A percentile compares a stretch with the other conserved stretches of the same genome.
Conservation (phyloP, 1,284 basidiomycete genomes). For the Trichosporon sp. region DNA sequence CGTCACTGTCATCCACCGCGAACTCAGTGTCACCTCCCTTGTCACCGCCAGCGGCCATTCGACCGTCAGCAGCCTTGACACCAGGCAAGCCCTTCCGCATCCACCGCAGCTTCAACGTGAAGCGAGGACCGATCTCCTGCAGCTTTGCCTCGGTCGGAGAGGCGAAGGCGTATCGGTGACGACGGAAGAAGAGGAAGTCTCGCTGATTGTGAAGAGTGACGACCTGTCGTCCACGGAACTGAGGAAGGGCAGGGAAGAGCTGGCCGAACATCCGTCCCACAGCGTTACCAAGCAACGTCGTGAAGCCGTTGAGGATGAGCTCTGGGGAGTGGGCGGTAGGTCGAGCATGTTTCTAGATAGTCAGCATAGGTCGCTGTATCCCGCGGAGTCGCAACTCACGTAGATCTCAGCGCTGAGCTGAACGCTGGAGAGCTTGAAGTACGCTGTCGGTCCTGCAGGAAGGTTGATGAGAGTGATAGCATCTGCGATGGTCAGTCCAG, state of each 20-base stretch:
- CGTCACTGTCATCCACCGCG: slow-evolving; percentile 30
- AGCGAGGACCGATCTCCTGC: slow-evolving; percentile 96
- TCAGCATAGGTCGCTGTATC: slow-evolving; percentile 7
- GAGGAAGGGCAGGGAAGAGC: slow-evolving; percentile 88
- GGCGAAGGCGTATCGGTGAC: slow-evolving; percentile 90
- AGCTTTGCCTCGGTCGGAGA: slow-evolving; percentile 84
- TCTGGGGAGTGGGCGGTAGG: slow-evolving; percentile 88
- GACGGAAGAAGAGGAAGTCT: slow-evolving; percentile 95
- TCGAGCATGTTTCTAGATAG: slow-evolving; percentile 76
- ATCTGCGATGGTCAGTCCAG: slow-evolving; percentile 53
- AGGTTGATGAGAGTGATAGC: slow-evolving; percentile 88
- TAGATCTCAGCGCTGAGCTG: slow-evolving; percentile 79
- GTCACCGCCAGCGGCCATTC: slow-evolving; percentile 52
- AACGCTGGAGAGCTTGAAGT: slow-evolving; percentile 90
- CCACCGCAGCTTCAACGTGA: slow-evolving; percentile 89
- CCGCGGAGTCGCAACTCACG: slow-evolving; percentile 54
- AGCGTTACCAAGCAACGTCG: slow-evolving; percentile 85
- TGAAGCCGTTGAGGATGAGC: slow-evolving; percentile 91
- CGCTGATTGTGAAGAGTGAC: slow-evolving; percentile 96
- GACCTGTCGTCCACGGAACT: slow-evolving; percentile 94
- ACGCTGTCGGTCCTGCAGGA: slow-evolving; percentile 87
- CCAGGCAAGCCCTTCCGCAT: slow-evolving; percentile 82
- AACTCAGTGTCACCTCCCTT: slow-evolving; percentile 50
- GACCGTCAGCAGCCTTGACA: slow-evolving; percentile 52
- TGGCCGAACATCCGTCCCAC: slow-evolving; percentile 93